These are phyloP conservation scores for Berberis vulgaris DNA, from an alignment of 164 flowering plant genomes.

Conservation along the genomic window DNA sequence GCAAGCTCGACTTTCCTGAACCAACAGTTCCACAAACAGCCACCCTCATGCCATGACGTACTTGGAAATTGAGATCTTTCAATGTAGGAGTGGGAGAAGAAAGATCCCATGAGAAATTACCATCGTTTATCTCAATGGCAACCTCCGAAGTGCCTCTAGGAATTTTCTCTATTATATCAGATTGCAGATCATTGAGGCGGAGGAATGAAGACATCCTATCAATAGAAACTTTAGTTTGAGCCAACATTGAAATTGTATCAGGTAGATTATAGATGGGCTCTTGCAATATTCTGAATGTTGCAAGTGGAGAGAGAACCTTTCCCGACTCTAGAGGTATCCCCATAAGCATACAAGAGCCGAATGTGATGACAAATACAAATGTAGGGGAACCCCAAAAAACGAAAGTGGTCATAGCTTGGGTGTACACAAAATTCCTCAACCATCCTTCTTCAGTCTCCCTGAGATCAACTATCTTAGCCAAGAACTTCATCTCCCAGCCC, in stretches of 20 bases:
- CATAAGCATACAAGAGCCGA: slow-evolving; percentile 32
- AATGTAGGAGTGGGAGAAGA: slow-evolving; percentile 32
- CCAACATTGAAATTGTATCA: slow-evolving; percentile 32
- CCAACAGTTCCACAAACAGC: slow-evolving; percentile 82
- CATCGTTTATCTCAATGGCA: slow-evolving; percentile 36
- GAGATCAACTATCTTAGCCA: slow-evolving; percentile 30
- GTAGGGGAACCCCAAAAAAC: slow-evolving; percentile 41
- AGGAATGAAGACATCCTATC: slow-evolving; percentile 43
- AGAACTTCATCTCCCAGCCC: slow-evolving; percentile 56
- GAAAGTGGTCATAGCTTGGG: slow-evolving; percentile 24
- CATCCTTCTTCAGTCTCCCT: slow-evolving; percentile 32
- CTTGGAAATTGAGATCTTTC: slow-evolving; percentile 37
- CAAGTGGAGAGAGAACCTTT: slow-evolving; percentile 40
- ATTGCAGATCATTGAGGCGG: slow-evolving; percentile 26
- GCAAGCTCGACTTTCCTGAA: slow-evolving; percentile 70
- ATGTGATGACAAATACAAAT: slow-evolving; percentile 42
- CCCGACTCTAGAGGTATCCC: slow-evolving; percentile 46
- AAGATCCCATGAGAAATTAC: slow-evolving; percentile 41
- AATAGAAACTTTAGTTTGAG: slow-evolving; percentile 48
- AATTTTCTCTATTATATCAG: slow-evolving; percentile 24
- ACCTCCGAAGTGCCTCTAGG: slow-evolving; percentile 20
- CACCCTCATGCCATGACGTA: slow-evolving; percentile 50
- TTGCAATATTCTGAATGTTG: slow-evolving; percentile 47
- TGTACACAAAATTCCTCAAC: slow-evolving; percentile 31
- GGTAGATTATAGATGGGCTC: slow-evolving; percentile 42